phyloP scores from a whole-genome alignment of 805 yeast genomes.

The Sugiyamaella chiloensis region DNA sequence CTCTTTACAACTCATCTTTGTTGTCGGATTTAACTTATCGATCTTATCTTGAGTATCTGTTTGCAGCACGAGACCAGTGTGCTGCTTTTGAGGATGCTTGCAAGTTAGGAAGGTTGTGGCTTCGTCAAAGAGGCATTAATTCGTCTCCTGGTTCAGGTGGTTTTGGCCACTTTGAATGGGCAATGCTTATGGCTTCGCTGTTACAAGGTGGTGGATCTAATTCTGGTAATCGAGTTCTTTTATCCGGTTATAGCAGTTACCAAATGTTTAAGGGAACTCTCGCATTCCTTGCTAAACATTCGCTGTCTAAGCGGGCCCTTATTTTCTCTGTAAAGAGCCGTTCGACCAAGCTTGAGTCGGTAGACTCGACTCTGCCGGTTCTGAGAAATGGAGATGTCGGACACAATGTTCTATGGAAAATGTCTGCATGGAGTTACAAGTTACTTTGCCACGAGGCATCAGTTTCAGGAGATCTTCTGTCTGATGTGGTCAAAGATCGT shows the following conservation, averaged over 20 bases:
- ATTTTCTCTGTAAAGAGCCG: conserved; percentile 14
- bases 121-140: conserved; percentile 77
- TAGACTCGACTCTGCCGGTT: conserved; percentile 7
- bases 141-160: conserved; percentile 68
- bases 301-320: conserved; percentile 41
- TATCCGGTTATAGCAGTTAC: conserved; percentile 88
- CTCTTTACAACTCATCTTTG: conserved; percentile 79
- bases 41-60: conserved; percentile 69
- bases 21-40: conserved; percentile 66
- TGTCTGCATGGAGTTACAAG: conserved; percentile 65
- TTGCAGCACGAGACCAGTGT: conserved; percentile 69
- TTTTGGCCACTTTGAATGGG: conserved; percentile 90
- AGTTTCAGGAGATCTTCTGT: conserved; percentile 63
- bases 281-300: conserved; percentile 76
- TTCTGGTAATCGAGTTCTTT: conserved; percentile 68
- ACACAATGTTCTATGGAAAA: conserved; percentile 76
- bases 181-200: conserved; percentile 73
- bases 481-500: conserved; percentile 79
- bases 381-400: conserved; percentile 35
- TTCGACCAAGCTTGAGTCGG: conserved; percentile 2
- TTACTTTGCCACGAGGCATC: conserved; percentile 61
- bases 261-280: conserved; percentile 90
- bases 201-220: conserved; percentile 75
- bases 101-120: conserved; percentile 83
- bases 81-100: conserved; percentile 86